Percentiles rank a stretch among this genome's conserved stretches.
phyloP scores from a whole-genome alignment of 768 basidiomycete genomes.

The Hygrophoropsis aurantiaca region DNA sequence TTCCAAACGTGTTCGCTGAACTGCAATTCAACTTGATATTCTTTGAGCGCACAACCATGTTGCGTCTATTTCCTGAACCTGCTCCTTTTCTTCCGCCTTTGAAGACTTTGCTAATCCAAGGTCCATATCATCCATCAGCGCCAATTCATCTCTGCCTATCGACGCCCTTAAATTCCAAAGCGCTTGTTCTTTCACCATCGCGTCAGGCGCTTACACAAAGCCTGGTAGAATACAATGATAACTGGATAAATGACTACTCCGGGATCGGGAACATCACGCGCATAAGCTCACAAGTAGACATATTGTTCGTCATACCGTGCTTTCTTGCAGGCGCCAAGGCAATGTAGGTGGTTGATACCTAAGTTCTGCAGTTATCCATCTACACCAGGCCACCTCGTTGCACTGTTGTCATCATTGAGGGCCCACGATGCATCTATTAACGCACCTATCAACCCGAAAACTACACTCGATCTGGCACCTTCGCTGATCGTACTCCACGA shows the following conservation, averaged over 20 bases:
- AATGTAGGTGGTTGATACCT: slow-evolving; percentile 11
- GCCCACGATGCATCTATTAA: slow-evolving; percentile 21
- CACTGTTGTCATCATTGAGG: slow-evolving; percentile 51
- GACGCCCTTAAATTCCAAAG: slow-evolving; percentile 28
- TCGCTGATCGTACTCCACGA: slow-evolving; percentile 61
- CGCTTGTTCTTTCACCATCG: slow-evolving; percentile 55
- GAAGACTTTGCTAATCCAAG: slow-evolving; percentile 59
- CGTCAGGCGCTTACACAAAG: slow-evolving; percentile 40
- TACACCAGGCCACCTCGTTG: slow-evolving; percentile 53
- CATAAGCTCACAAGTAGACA: slow-evolving; percentile 43
- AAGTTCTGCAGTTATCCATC: slow-evolving; percentile 56
- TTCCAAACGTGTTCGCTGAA: no score
- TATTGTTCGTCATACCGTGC: slow-evolving; percentile 52
- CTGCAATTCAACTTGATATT: no score
- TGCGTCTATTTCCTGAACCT: slow-evolving; percentile 42
- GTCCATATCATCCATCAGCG: slow-evolving; percentile 64
- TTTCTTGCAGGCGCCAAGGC: slow-evolving; percentile 2
- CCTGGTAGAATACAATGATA: slow-evolving; percentile 52
- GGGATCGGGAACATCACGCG: slow-evolving; percentile 36
- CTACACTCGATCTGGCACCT: slow-evolving; percentile 40
- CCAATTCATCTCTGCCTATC: slow-evolving; percentile 69
- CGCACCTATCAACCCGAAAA: slow-evolving; percentile 25
- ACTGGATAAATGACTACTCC: slow-evolving; percentile 35
- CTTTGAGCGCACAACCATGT: slow-evolving; percentile 21
- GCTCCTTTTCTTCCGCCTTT: slow-evolving; percentile 54